phyloP scores from a whole-genome alignment of 148 eudicot genomes.

The Camellia sinensis region DNA sequence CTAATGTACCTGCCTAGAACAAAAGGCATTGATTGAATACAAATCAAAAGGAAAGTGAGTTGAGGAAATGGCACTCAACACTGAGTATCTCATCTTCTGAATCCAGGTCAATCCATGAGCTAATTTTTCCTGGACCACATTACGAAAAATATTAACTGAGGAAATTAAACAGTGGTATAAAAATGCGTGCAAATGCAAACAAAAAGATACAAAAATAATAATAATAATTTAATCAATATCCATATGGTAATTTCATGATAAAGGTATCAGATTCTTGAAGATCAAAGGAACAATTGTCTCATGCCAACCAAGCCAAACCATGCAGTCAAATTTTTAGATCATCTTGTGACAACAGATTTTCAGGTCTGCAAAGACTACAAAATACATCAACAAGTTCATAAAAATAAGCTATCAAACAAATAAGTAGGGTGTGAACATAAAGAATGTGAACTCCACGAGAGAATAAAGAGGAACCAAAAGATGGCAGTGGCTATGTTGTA shows the following conservation, averaged over 20 bases:
- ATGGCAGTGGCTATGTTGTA: slow-evolving; percentile 4
- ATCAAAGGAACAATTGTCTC: not conserved
- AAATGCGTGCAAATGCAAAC: not conserved
- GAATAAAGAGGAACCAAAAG: not conserved
- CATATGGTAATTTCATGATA: not conserved
- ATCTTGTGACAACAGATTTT: not conserved
- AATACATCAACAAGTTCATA: not conserved
- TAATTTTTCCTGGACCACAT: slow-evolving; percentile 63
- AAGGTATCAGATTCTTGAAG: not conserved
- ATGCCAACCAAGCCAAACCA: not conserved
- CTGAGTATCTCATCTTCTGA: slow-evolving; percentile 66
- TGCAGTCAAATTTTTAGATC: slow-evolving; percentile 9
- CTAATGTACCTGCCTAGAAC: not conserved
- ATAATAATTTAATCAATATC: not conserved
- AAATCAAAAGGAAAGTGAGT: not conserved
- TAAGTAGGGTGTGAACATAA: not conserved
- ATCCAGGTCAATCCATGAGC: slow-evolving; percentile 98
- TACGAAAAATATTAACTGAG: not conserved
- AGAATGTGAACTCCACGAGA: not conserved
- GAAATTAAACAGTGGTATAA: not conserved
- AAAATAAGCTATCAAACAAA: not conserved
- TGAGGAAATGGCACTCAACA: not conserved
- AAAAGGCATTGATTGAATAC: not conserved
- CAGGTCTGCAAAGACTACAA: not conserved
- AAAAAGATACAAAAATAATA: not conserved